Conservation (phyloP, 1,284 basidiomycete species). For the Exsudoporus floridanus region DNA sequence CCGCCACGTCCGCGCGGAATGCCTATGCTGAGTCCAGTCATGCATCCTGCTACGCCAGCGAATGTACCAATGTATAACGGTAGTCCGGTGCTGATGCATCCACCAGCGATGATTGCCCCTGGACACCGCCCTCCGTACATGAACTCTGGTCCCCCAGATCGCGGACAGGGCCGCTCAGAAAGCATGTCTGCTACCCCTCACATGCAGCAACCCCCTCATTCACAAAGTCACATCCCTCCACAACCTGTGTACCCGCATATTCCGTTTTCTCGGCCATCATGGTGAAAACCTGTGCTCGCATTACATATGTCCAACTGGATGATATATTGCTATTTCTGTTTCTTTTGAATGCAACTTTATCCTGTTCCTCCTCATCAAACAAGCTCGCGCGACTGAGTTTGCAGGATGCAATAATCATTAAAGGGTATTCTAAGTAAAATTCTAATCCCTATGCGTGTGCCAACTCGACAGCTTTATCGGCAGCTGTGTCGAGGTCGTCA, state of each 20-base stretch:
- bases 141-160: constrained; percentile 26
- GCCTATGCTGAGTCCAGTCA: constrained; percentile 64
- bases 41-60: constrained; percentile 51
- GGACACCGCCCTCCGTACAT: constrained; percentile 33
- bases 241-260: constrained; percentile 34
- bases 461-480: constrained; percentile 79
- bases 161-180: constrained; percentile 33
- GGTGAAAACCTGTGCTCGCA: constrained; percentile 36
- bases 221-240: constrained; percentile 31
- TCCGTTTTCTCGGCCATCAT: constrained; percentile 40
- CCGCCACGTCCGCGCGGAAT: constrained; percentile 50
- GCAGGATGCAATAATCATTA: constrained; percentile 15
- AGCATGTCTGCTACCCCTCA: constrained; percentile 22
- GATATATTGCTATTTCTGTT: constrained; percentile 37
- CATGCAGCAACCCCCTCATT: constrained; percentile 32
- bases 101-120: constrained; percentile 41
- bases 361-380: constrained; percentile 21
- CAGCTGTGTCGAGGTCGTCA: constrained; percentile 84
- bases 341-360: constrained; percentile 33
- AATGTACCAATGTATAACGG: constrained; percentile 54
- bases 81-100: constrained; percentile 68
- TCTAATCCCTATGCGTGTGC: constrained; percentile 41
- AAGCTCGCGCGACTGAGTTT: not conserved
- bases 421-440: constrained; percentile 16
- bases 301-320: constrained; percentile 23